Conservation (phyloP, 2,329 filamentous ascomycete species). For the Penicillium hordei region DNA sequence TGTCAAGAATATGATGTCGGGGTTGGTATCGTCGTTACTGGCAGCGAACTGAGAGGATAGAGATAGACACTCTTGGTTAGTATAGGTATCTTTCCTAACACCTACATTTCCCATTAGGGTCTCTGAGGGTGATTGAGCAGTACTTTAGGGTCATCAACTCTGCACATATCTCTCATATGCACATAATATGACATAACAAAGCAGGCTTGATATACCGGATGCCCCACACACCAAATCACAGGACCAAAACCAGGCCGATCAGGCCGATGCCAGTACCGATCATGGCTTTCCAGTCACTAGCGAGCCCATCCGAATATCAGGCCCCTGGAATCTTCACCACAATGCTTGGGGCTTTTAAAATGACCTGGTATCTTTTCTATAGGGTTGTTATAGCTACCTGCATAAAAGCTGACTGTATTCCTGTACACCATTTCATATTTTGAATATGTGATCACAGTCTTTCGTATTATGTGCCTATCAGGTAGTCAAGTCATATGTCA, state of each 20-base stretch:
- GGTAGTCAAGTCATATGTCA: background rate
- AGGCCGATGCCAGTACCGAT: too few species aligned
- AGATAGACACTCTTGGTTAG: background rate
- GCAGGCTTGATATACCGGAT: background rate
- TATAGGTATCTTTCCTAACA: background rate
- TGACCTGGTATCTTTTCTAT: background rate
- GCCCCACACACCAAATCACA: background rate
- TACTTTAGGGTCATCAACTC: background rate
- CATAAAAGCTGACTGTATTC: background rate
- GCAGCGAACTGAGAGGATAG: background rate
- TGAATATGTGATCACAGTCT: background rate
- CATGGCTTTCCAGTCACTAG: too few species aligned
- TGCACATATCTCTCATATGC: background rate
- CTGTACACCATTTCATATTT: background rate
- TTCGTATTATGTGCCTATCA: background rate
- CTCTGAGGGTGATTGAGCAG: background rate
- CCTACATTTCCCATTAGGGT: background rate
- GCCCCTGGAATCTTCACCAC: too few species aligned
- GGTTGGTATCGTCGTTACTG: background rate
- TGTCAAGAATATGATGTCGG: too few species aligned
- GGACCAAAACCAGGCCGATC: too few species aligned
- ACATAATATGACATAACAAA: background rate
- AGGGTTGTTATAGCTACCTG: background rate
- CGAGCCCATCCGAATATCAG: too few species aligned
- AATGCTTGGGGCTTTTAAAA: background rate